These are phyloP conservation scores for Peribolospora baueri DNA, from an alignment of 768 basidiomycete species.

Conservation along the genomic window DNA sequence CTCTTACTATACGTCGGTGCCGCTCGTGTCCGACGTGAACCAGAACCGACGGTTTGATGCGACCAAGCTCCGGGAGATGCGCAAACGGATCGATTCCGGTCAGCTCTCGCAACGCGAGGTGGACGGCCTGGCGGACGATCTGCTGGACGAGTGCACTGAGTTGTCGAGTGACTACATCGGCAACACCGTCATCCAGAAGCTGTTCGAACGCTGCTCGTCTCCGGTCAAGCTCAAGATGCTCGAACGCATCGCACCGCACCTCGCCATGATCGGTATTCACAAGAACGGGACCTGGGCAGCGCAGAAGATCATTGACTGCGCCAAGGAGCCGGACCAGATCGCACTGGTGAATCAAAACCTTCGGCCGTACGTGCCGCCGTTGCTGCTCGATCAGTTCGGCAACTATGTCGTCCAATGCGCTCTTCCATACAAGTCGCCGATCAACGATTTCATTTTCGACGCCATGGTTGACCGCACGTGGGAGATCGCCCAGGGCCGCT, in stretches of 20 bases:
- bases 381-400: constrained; percentile 45
- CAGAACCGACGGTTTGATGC: constrained; percentile 82
- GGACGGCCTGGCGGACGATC: constrained; percentile 67
- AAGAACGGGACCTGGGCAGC: constrained; percentile 99
- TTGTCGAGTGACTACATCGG: constrained; percentile 95
- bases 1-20: constrained; percentile 92
- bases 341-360: constrained; percentile 61
- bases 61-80: constrained; percentile 71
- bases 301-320: constrained; percentile 95
- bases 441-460: constrained; percentile 89
- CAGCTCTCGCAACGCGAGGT: constrained; percentile 44
- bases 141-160: constrained; percentile 86
- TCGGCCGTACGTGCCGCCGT: constrained; percentile 70
- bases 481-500: constrained; percentile 94
- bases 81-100: constrained; percentile 78
- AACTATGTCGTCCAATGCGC: constrained; percentile 28
- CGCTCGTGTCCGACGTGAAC: constrained; percentile 34
- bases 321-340: constrained; percentile 64
- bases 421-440: constrained; percentile 72
- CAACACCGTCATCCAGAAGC: constrained; percentile 85
- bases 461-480: constrained; percentile 94
- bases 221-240: constrained; percentile 65
- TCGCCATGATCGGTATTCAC: constrained; percentile 95
- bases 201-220: constrained; percentile 72
- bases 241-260: constrained; percentile 72